These are phyloP conservation scores for Bipolaris zeicola DNA, from an alignment of 2,329 filamentous ascomycete genomes.

Conservation along the genomic window DNA sequence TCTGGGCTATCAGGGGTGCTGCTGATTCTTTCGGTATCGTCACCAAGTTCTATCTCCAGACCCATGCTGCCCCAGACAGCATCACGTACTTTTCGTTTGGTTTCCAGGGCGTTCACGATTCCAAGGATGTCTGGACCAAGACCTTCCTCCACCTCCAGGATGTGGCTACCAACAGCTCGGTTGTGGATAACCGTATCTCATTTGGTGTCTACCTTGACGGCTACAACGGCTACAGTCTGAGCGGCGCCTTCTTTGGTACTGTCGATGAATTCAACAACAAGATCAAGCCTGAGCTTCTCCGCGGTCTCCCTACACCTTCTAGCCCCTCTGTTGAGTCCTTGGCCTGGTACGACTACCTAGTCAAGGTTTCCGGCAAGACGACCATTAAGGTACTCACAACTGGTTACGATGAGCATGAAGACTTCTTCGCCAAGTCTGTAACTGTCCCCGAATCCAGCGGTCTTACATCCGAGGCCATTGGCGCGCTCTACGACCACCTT, in stretches of 20 bases:
- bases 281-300: constrained; percentile 49
- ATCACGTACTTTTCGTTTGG: constrained; percentile 39
- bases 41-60: constrained; percentile 46
- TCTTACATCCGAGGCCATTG: constrained; percentile 34
- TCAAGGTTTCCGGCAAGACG: constrained; percentile 46
- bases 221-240: constrained; percentile 40
- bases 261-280: constrained; percentile 46
- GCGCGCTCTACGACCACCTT: constrained; percentile 43
- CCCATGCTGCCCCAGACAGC: constrained; percentile 32
- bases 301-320: constrained; percentile 39
- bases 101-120: constrained; percentile 32
- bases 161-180: constrained; percentile 48
- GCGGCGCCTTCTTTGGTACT: constrained; percentile 51
- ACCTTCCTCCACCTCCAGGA: constrained; percentile 51
- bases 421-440: constrained; percentile 50
- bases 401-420: constrained; percentile 47
- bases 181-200: constrained; percentile 50
- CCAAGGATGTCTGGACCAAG: constrained; percentile 42
- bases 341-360: constrained; percentile 50
- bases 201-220: constrained; percentile 52
- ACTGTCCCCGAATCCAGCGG: constrained; percentile 47
- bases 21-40: constrained; percentile 51
- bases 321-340: constrained; percentile 28
- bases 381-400: constrained; percentile 37
- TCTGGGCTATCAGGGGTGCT: constrained; percentile 51